Base-by-base conservation (phyloP, 108 stramenopile species). In the Cyclotella choctawhatcheeana region DNA sequence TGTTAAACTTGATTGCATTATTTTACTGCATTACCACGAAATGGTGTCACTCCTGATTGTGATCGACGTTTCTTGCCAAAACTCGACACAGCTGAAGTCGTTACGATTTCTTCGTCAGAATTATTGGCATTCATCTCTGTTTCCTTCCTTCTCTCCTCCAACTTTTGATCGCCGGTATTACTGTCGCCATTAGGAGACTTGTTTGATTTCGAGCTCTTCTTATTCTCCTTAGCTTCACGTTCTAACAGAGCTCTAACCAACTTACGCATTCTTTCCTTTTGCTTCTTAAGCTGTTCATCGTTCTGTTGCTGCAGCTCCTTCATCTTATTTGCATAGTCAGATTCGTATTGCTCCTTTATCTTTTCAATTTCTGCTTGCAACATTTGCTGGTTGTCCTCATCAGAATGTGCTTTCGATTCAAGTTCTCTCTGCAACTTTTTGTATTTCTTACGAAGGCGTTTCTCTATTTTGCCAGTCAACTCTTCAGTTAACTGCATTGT, bases 221-320 rank as follows among this genome's bases (percentile, higher is more conserved):
- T n/a, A n/a, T n/a, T 73, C 67, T 69, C 65, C 35, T 72, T 68
- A 5, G 78, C 52, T 25, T 79, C 78, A n/a, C 78, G 56, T 37
- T 72, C 78, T 40, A 79, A 48, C 32, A 79, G 67, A 0, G 78
- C 78, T 21, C 66, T 56, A 5, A 79, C 78, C 6, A 79, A 63
- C 43, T 72, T 79, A 12, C 78, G 58, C 78, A 79, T 79, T 27
- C 56, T 71, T 20, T 73, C 78, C 45, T 79, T 79, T 29, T 79
- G 71, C 4, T 64, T 16, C 44, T 56, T 40, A 7, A 72, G 48
- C n/a, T 71, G 58, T 54, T 71, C 71, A 12, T 79, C 70, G 32
- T 58, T 51, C 48, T 78, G 60, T 58, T 64, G 44, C 45, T 78
- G 56, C 44, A 78, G 32, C 37, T 73, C 53, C n/a, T 61, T 24